A percentile compares a stretch with the other conserved stretches of the same genome.
These are phyloP conservation scores for Phalaenopsis hybrid DNA, from an alignment of 116 monocot genomes.

Conservation along the genomic window DNA sequence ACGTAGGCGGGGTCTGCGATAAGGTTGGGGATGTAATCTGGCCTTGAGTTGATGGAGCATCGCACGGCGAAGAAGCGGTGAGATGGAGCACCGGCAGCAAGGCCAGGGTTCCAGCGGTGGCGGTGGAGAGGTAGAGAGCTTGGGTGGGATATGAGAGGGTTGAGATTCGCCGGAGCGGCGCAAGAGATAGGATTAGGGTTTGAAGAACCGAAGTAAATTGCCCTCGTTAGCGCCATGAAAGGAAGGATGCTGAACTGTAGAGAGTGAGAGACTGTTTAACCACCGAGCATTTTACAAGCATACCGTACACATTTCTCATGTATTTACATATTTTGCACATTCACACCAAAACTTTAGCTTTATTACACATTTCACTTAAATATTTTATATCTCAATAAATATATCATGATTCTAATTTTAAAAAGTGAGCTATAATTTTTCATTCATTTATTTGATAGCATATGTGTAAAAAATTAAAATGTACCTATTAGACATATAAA, in stretches of 20 bases:
- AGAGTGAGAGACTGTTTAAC: neutral
- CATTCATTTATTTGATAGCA: too few relatives aligned
- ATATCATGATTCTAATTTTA: too few relatives aligned
- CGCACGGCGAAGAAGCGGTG: neutral
- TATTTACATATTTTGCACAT: too few relatives aligned
- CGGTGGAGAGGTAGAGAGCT: neutral
- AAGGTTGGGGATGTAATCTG: constrained; percentile 38
- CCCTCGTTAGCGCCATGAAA: neutral
- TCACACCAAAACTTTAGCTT: too few relatives aligned
- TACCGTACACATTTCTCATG: too few relatives aligned
- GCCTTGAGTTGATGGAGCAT: constrained; percentile 23
- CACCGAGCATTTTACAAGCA: too few relatives aligned
- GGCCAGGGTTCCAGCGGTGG: neutral
- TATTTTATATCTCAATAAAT: too few relatives aligned
- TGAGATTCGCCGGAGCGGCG: neutral
- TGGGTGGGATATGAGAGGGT: neutral
- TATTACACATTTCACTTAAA: too few relatives aligned
- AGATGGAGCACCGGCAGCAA: neutral
- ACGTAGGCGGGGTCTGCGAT: constrained; percentile 45
- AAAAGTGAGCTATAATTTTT: too few relatives aligned
- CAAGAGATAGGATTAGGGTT: neutral
- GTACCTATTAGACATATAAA: too few relatives aligned
- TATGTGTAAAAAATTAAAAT: too few relatives aligned
- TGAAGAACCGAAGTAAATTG: neutral
- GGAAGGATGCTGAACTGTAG: neutral